Evolutionary conservation across 495 filamentous ascomycete species (phyloP), one percentile per base, ranked within the genome.

Genomic region (Rhypophila decipiens): DNA sequence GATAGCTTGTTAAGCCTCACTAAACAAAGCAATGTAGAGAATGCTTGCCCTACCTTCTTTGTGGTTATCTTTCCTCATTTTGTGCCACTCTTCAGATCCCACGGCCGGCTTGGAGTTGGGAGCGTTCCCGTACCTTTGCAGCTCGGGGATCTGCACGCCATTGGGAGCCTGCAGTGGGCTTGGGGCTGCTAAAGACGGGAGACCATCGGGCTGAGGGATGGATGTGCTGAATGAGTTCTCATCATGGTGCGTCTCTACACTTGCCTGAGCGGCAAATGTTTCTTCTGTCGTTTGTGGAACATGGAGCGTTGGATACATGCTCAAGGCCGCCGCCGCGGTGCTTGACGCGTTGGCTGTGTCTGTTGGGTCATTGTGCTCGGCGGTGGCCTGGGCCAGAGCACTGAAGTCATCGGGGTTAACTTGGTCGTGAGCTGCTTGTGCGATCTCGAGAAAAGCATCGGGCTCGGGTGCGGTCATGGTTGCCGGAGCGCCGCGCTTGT

Each of bases 61-160:
- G 72, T 98, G 93, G 58, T 97, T 98, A 61, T 98, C 94, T 63
- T 91, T 91, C 55, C 93, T 82, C 50, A 96, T 83, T 66, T 91
- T 93, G 67, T 98, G 93, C 93, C 93, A 98, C 61, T 98, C 93
- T 23, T 95, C 90, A 1, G 90, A 90, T 5, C 93, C 93, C 21
- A 98, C 93, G 5, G 86, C 80, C 18, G 91, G 93, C 67, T 97
- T 97, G 7, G 58, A 55, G 19, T 49, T 59, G 33, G 52, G 39
- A 0, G 50, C 54, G 2, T 49, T n/a, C 12, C 41, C 46, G 40
- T 60, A 58, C 19, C 48, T 44, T 39, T 49, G 54, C 21, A 62
- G 58, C 33, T 46, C n/a, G n/a, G n/a, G n/a, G n/a, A n/a, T 47
- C 21, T 51, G 57, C 18, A 64, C 52, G 17, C 61, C 62, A 34